Conservation (phyloP, 805 yeast genomes). For the Soucietia sequanensis region DNA sequence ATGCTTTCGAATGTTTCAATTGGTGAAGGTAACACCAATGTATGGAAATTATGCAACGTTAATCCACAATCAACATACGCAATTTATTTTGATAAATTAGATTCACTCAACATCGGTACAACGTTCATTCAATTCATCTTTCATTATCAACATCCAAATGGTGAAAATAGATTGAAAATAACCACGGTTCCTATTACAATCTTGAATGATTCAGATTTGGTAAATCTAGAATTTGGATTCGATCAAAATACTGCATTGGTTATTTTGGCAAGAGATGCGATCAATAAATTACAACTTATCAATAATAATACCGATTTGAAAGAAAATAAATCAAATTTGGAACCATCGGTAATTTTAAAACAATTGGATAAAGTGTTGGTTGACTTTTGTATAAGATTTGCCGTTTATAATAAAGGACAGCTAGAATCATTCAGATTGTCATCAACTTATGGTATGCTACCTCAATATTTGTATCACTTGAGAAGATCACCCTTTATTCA, state of each 20-base stretch:
- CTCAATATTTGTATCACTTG: slow-evolving; percentile 67
- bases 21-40: slow-evolving; percentile 53
- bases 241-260: slow-evolving; percentile 74
- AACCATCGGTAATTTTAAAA: slow-evolving; percentile 32
- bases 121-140: slow-evolving; percentile 53
- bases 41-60: slow-evolving; percentile 59
- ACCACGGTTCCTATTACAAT: slow-evolving; percentile 54
- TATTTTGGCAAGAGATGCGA: slow-evolving; percentile 53
- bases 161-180: slow-evolving; percentile 56
- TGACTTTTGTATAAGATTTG: slow-evolving; percentile 35
- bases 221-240: slow-evolving; percentile 47
- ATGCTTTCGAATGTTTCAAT: slow-evolving; percentile 31
- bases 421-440: slow-evolving; percentile 51
- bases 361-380: slow-evolving; percentile 37
- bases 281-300: slow-evolving; percentile 35
- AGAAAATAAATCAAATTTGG: slow-evolving; percentile 11
- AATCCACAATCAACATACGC: slow-evolving; percentile 60
- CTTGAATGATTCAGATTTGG: slow-evolving; percentile 36
- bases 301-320: slow-evolving; percentile 10
- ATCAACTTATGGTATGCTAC: slow-evolving; percentile 51
- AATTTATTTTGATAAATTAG: slow-evolving; percentile 52
- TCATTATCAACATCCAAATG: slow-evolving; percentile 61
- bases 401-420: slow-evolving; percentile 45
- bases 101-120: slow-evolving; percentile 25
- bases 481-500: slow-evolving; percentile 65